A percentile compares a stretch with the other conserved stretches of the same genome.
Evolutionary conservation across 106 monocot genomes (phyloP).

Genomic region (Dioscorea zingiberensis): DNA sequence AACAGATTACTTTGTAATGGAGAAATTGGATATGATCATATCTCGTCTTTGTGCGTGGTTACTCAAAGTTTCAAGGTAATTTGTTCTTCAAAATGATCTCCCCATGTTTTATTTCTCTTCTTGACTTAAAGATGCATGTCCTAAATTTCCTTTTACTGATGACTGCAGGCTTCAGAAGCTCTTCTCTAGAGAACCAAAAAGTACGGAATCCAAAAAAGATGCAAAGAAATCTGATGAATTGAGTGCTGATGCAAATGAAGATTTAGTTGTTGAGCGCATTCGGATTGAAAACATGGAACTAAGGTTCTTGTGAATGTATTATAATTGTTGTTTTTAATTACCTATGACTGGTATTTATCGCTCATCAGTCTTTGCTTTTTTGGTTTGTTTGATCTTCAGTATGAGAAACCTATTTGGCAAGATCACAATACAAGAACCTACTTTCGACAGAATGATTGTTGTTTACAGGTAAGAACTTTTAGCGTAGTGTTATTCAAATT

Average conservation of each 20-base stretch:
- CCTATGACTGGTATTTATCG: neutral
- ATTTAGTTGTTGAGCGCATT: constrained; percentile 55
- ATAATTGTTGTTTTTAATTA: neutral
- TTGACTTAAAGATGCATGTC: neutral
- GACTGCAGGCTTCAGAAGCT: constrained; percentile 32
- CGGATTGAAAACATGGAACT: constrained; percentile 54
- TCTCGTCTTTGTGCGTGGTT: constrained; percentile 62
- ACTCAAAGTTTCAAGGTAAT: constrained; percentile 49
- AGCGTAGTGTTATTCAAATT: no score
- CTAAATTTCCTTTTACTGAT: neutral
- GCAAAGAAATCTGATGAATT: constrained; percentile 35
- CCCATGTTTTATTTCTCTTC: neutral
- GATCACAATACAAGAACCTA: constrained; percentile 74
- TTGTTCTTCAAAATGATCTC: neutral
- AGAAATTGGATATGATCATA: constrained; percentile 78
- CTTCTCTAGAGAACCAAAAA: constrained; percentile 20
- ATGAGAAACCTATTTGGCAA: constrained; percentile 38
- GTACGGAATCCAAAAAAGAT: constrained; percentile 9
- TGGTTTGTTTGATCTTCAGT: constrained; percentile 24
- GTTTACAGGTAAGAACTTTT: constrained; percentile 40
- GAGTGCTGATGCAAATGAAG: constrained; percentile 22
- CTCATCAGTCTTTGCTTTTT: constrained; percentile 1
- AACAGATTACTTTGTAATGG: constrained; percentile 69
- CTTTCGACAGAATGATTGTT: constrained; percentile 60
- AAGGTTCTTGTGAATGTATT: constrained; percentile 22